Evolutionary conservation across 345 rosid genomes (phyloP).

Genomic region (Leavenworthia alabamica): DNA sequence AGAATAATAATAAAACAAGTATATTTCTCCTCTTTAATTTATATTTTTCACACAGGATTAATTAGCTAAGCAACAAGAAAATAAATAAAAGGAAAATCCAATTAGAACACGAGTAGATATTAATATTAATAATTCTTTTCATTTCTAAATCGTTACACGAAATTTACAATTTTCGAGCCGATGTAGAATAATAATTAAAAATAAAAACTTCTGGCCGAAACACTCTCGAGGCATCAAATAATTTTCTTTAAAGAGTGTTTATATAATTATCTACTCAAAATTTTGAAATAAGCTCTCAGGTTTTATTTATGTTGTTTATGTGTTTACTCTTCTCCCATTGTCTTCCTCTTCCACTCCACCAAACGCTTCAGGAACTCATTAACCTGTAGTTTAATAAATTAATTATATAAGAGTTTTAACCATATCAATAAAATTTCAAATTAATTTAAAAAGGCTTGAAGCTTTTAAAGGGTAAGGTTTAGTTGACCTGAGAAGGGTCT

Average conservation of each 20-base stretch:
- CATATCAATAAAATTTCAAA: neutral
- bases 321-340: constrained; percentile 8
- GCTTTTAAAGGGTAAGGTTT: neutral
- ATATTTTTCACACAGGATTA: neutral
- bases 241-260: constrained; percentile 10
- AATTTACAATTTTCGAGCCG: constrained; percentile 27
- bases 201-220: constrained; percentile 5
- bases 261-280: constrained; percentile 23
- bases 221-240: constrained; percentile 14
- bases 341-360: constrained; percentile 57
- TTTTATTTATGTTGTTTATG: constrained; percentile 1
- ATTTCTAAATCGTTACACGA: constrained; percentile 32
- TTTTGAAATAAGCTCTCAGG: constrained; percentile 25
- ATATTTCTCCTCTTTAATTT: constrained; percentile 1
- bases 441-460: neutral
- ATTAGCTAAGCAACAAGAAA: neutral
- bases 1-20: neutral
- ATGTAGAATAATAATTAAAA: neutral
- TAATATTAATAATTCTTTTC: neutral
- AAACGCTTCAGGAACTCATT: constrained; percentile 57
- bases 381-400: constrained; percentile 41
- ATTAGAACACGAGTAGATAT: neutral
- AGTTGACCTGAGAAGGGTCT: constrained; percentile 71
- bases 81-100: neutral
- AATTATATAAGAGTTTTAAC: neutral